Evolutionary conservation across 495 filamentous ascomycete genomes (phyloP), one percentile per base, ranked within the genome.

Genomic region (Penicillium riverlandense): DNA sequence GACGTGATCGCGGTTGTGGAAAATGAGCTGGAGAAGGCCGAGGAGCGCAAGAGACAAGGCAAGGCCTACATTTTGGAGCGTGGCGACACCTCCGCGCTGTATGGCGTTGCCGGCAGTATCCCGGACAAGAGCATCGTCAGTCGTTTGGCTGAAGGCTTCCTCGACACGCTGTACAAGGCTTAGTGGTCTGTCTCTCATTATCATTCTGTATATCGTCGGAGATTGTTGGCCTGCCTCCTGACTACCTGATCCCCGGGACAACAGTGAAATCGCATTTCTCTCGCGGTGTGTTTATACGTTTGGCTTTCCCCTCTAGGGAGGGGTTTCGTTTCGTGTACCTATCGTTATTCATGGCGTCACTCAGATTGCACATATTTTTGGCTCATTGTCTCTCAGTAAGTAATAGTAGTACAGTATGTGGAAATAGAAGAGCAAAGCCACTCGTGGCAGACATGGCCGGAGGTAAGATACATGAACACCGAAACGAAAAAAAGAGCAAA

Each of bases 161-260:
- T 99, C 55, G 90, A 99, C 74, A 86, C 89, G 40, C 64, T 96
- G 64, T 99, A 97, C 61, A 96, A 97, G 73, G 88, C 88, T 35
- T 95, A 71, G 72, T 22, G 2, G 2, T 22, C 15, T 22, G 22
- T 22, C 22, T 4, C 22, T 22, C 22, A 22, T 22, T 22, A 2
- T 22, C 22, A 22, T 22, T 37, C 32, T 60, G 11, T 63, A 66
- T 38, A 38, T 36, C 31, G 15, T 15, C 14, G 30, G 10, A n/a
- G 30, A 27, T 31, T 31, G 34, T 9, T 22, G 22, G 1, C 62
- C 64, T 49, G 38, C 44, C 11, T 16, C 11, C 12, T 32, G 13
- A 38, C 11, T 27, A 28, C 22, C 22, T 22, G 22, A 22, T 22
- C 22, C 22, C 22, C 0, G 4, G 22, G 4, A 22, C 22, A 22